Percentiles rank a stretch among this genome's conserved stretches.
Conservation (phyloP, 495 filamentous ascomycete genomes). For the Rhypophila decipiens region DNA sequence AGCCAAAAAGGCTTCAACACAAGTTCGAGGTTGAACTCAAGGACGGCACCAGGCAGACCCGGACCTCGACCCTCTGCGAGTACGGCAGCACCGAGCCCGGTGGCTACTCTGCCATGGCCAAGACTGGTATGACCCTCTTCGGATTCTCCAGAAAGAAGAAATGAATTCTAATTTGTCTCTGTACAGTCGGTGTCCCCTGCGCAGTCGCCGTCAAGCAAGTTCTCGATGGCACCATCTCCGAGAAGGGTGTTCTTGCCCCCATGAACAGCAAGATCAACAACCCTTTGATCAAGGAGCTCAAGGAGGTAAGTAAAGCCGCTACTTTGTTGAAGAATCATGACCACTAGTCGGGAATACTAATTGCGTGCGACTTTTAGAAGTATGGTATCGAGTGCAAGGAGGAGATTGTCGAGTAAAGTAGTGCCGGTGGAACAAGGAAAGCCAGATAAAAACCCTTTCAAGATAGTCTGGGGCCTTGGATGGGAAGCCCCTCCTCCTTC, state of each 20-base stretch:
- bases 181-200: constrained; percentile 33
- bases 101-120: constrained; percentile 88
- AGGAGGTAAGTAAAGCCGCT: constrained; percentile 29
- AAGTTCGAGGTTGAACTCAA: constrained; percentile 83
- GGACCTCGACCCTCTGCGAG: constrained; percentile 75
- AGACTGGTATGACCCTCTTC: too few relatives aligned
- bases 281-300: constrained; percentile 58
- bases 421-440: too few relatives aligned
- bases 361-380: not conserved
- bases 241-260: constrained; percentile 77
- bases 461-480: too few relatives aligned
- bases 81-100: constrained; percentile 79
- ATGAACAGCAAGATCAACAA: constrained; percentile 66
- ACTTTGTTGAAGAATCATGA: constrained; percentile 28
- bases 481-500: too few relatives aligned
- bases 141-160: too few relatives aligned
- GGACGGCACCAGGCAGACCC: constrained; percentile 63
- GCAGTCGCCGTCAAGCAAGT: constrained; percentile 67
- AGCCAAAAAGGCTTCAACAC: constrained; percentile 65
- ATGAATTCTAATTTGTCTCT: too few relatives aligned
- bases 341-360: constrained; percentile 3
- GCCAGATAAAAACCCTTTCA: too few relatives aligned
- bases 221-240: constrained; percentile 69
- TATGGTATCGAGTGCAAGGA: not conserved
- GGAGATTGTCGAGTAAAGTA: not conserved